These are phyloP conservation scores for Xerocomus spinulosus DNA, from an alignment of 768 basidiomycete species.

Conservation along the genomic window DNA sequence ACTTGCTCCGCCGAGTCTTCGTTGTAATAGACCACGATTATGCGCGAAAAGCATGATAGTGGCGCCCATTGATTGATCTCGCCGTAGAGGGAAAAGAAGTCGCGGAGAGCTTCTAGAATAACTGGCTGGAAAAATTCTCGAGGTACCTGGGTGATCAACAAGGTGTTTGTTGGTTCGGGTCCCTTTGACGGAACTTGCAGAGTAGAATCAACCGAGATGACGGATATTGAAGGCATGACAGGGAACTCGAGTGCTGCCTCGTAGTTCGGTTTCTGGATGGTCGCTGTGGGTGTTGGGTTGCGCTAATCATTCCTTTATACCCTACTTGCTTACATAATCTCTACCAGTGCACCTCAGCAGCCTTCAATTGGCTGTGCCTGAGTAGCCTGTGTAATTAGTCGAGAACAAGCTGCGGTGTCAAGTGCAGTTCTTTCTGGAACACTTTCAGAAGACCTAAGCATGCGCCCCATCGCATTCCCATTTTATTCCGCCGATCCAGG, in stretches of 20 bases:
- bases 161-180: slow-evolving; percentile 62
- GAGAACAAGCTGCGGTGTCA: slow-evolving; percentile 11
- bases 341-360: neutral
- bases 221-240: slow-evolving; percentile 28
- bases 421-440: slow-evolving; percentile 16
- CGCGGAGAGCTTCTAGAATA: slow-evolving; percentile 58
- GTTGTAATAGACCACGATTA: slow-evolving; percentile 72
- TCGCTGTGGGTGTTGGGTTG: slow-evolving; percentile 5
- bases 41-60: slow-evolving; percentile 71
- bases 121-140: slow-evolving; percentile 70
- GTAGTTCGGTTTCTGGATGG: slow-evolving; percentile 1
- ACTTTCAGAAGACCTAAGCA: neutral
- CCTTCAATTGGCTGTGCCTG: slow-evolving; percentile 20
- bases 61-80: slow-evolving; percentile 89
- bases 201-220: slow-evolving; percentile 16
- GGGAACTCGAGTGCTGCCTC: neutral
- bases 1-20: slow-evolving; percentile 65
- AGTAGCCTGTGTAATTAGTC: neutral
- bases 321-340: slow-evolving; percentile 18
- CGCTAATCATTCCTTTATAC: slow-evolving; percentile 7
- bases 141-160: slow-evolving; percentile 77
- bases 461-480: slow-evolving; percentile 7
- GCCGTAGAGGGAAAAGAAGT: slow-evolving; percentile 76
- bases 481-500: neutral
- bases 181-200: neutral